phyloP scores from a whole-genome alignment of 371 early-diverging fungal genomes.

The Syncephalastrum sp. region DNA sequence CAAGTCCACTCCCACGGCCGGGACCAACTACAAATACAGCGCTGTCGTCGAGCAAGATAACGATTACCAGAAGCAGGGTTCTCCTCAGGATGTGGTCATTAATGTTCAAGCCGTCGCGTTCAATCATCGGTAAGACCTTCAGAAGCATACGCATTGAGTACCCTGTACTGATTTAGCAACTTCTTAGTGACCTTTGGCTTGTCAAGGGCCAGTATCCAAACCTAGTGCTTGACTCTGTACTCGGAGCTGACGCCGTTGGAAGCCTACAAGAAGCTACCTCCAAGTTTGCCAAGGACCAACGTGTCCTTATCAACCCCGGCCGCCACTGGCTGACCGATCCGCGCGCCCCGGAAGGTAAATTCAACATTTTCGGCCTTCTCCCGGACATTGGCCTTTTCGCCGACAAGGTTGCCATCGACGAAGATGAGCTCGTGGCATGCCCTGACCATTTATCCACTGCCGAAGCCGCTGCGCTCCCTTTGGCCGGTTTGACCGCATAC shows the following conservation, averaged over 20 bases:
- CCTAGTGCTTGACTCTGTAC: slow-evolving; percentile 42
- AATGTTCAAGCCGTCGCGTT: slow-evolving; percentile 61
- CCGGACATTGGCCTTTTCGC: slow-evolving; percentile 52
- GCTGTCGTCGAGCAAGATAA: no score
- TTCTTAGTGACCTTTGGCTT: slow-evolving; percentile 51
- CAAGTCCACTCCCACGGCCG: no score
- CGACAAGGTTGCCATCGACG: slow-evolving; percentile 49
- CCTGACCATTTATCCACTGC: slow-evolving; percentile 56
- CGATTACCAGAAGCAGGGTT: no score
- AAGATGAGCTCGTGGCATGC: slow-evolving; percentile 40
- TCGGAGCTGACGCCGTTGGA: slow-evolving; percentile 65
- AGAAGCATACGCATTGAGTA: background rate
- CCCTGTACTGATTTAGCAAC: no score
- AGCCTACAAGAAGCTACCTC: slow-evolving; percentile 19
- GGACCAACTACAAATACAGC: no score
- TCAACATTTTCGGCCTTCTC: slow-evolving; percentile 56
- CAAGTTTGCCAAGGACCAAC: slow-evolving; percentile 29
- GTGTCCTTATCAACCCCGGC: slow-evolving; percentile 55
- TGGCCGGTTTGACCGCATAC: slow-evolving; percentile 72
- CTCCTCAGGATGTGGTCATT: slow-evolving; percentile 28
- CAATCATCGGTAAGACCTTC: slow-evolving; percentile 53
- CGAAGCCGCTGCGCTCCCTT: slow-evolving; percentile 66
- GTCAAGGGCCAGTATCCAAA: slow-evolving; percentile 47
- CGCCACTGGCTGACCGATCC: slow-evolving; percentile 58
- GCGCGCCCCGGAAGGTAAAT: slow-evolving; percentile 57